Percentiles rank a stretch among this genome's conserved stretches.
phyloP scores from a whole-genome alignment of 2,329 filamentous ascomycete species.

The Penicillium sp. region DNA sequence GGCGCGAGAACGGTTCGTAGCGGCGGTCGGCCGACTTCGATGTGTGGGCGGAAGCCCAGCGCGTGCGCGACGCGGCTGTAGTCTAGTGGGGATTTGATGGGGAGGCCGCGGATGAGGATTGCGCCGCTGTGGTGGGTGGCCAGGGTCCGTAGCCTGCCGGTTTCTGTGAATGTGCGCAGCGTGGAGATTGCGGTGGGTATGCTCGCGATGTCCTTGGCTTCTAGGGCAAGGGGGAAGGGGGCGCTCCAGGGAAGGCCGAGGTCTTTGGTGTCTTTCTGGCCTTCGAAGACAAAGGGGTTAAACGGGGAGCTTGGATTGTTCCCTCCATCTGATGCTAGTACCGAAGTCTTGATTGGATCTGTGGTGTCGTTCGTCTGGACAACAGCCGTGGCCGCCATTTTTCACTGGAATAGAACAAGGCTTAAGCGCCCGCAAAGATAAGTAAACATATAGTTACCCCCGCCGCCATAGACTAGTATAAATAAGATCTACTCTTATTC shows the following conservation, averaged over 20 bases:
- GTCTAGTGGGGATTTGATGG: not conserved
- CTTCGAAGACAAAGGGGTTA: not conserved
- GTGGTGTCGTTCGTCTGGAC: not conserved
- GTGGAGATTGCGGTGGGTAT: not conserved
- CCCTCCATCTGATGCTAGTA: too few species aligned
- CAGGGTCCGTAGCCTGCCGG: not conserved
- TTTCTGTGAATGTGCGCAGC: not conserved
- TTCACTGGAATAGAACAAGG: not conserved
- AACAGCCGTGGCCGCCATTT: not conserved
- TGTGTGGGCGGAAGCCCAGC: not conserved
- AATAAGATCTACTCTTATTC: too few species aligned
- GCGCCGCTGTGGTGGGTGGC: not conserved
- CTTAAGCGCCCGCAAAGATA: too few species aligned
- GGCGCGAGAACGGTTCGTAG: not conserved
- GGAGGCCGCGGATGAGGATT: not conserved
- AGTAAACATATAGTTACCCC: too few species aligned
- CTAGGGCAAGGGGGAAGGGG: not conserved
- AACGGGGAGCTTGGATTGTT: not conserved
- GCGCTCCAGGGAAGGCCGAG: not conserved
- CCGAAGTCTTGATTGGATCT: too few species aligned
- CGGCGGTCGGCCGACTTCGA: not conserved
- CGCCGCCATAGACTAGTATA: too few species aligned
- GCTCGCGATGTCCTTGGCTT: not conserved
- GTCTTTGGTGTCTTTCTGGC: not conserved
- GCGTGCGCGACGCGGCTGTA: not conserved